These are phyloP conservation scores for Trichosporon sp. DNA, from an alignment of 1,284 basidiomycete species.

Conservation along the genomic window DNA sequence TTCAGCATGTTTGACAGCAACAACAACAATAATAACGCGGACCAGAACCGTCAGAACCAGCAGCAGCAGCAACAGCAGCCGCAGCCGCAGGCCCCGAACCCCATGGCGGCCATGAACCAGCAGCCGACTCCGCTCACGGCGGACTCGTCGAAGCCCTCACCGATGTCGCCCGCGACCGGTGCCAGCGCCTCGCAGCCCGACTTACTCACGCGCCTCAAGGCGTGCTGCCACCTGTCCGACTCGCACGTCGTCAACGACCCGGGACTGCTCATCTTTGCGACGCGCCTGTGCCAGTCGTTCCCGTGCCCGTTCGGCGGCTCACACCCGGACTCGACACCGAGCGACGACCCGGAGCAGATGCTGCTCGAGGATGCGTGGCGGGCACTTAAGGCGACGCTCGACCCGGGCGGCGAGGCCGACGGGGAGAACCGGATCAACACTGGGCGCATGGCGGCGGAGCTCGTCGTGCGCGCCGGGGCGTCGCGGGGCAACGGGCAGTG, in stretches of 20 bases:
- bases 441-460: constrained; percentile 49
- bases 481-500: constrained; percentile 33
- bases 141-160: constrained; percentile 14
- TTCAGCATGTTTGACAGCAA: constrained; percentile 17
- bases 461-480: constrained; percentile 43
- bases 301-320: constrained; percentile 41
- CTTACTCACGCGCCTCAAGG: constrained; percentile 45
- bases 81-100: not conserved
- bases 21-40: constrained; percentile 3
- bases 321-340: constrained; percentile 32
- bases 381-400: constrained; percentile 39
- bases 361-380: constrained; percentile 47
- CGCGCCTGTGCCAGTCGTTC: constrained; percentile 46
- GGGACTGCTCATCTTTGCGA: constrained; percentile 47
- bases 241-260: constrained; percentile 50
- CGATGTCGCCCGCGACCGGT: constrained; percentile 11
- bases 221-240: constrained; percentile 49
- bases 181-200: constrained; percentile 34
- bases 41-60: not conserved
- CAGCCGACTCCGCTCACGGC: not conserved
- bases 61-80: constrained; percentile 9
- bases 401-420: constrained; percentile 42
- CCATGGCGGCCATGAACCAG: not conserved
- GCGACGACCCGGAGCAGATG: constrained; percentile 41
- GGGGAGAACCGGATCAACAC: constrained; percentile 49